Conservation (phyloP, 129 eudicot species). For the Glebionis coronaria region DNA sequence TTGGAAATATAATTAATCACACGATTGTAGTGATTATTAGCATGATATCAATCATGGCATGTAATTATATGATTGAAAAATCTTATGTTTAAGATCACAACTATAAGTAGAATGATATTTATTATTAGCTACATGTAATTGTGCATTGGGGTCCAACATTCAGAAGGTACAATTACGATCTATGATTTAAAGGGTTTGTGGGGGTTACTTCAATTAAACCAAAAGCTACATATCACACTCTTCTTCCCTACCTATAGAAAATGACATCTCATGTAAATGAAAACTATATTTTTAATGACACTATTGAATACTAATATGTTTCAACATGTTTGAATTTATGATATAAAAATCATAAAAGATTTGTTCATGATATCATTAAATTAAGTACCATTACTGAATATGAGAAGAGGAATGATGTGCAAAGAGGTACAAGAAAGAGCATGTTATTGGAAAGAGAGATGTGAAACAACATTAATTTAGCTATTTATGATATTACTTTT, state of each 20-base stretch:
- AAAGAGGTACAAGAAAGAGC: conserved; percentile 8
- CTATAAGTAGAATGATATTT: conserved; percentile 17
- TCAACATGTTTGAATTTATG: conserved; percentile 3
- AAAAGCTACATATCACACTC: conserved; percentile 34
- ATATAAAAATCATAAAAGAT: not conserved
- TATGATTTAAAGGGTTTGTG: conserved; percentile 32
- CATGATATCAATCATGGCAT: not conserved
- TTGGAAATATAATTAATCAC: not conserved
- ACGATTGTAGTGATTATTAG: not conserved
- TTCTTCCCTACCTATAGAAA: conserved; percentile 33
- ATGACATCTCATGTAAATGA: conserved; percentile 30
- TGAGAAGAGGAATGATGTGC: conserved; percentile 16
- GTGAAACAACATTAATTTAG: conserved; percentile 24
- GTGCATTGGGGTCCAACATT: conserved; percentile 30
- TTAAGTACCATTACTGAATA: conserved; percentile 15
- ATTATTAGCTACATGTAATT: conserved; percentile 14
- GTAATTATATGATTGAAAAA: conserved; percentile 20
- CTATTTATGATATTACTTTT: conserved; percentile 19
- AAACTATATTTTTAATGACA: conserved; percentile 8
- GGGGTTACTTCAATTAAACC: conserved; percentile 35
- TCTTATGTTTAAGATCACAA: conserved; percentile 12
- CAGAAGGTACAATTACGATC: conserved; percentile 32
- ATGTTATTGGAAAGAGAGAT: conserved; percentile 7
- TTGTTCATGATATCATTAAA: not conserved
- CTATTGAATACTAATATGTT: not conserved